phyloP scores from a whole-genome alignment of 495 filamentous ascomycete genomes.

The Hypoxylon cercidicola region DNA sequence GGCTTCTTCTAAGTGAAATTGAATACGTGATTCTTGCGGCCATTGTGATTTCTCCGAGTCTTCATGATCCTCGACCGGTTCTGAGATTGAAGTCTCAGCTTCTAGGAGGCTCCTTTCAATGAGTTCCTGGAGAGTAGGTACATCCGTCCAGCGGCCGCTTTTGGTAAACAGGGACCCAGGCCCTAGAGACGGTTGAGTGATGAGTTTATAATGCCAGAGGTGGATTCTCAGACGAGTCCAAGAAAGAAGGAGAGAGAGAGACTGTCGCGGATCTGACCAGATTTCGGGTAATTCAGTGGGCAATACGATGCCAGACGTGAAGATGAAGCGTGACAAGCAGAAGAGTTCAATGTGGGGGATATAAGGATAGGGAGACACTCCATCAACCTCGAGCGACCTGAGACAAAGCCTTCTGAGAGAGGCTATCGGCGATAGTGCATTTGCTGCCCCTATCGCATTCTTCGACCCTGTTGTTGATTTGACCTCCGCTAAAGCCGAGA shows the following conservation, averaged over 20 bases:
- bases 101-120: slow-evolving; percentile 53
- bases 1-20: slow-evolving; percentile 82
- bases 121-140: slow-evolving; percentile 57
- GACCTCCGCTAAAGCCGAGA: slow-evolving; percentile 26
- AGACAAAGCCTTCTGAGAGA: slow-evolving; percentile 62
- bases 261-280: slow-evolving; percentile 15
- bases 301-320: slow-evolving; percentile 57
- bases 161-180: slow-evolving; percentile 58
- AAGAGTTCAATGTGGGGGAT: slow-evolving; percentile 86
- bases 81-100: slow-evolving; percentile 35
- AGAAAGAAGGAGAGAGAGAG: slow-evolving; percentile 42
- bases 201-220: slow-evolving; percentile 87
- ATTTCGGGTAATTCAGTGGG: slow-evolving; percentile 26
- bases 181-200: slow-evolving; percentile 76
- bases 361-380: slow-evolving; percentile 84
- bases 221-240: slow-evolving; percentile 75
- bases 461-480: not conserved
- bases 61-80: slow-evolving; percentile 55
- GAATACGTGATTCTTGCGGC: slow-evolving; percentile 59
- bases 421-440: slow-evolving; percentile 13
- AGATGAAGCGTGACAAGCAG: slow-evolving; percentile 74
- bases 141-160: slow-evolving; percentile 59
- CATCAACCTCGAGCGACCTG: slow-evolving; percentile 77
- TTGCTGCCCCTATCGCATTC: slow-evolving; percentile 2
- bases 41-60: slow-evolving; percentile 35